Percentiles rank a stretch among this genome's conserved stretches.
These are phyloP conservation scores for Phlyctochytrium bullatum DNA, from an alignment of 192 early-diverging fungal genomes.

Conservation along the genomic window DNA sequence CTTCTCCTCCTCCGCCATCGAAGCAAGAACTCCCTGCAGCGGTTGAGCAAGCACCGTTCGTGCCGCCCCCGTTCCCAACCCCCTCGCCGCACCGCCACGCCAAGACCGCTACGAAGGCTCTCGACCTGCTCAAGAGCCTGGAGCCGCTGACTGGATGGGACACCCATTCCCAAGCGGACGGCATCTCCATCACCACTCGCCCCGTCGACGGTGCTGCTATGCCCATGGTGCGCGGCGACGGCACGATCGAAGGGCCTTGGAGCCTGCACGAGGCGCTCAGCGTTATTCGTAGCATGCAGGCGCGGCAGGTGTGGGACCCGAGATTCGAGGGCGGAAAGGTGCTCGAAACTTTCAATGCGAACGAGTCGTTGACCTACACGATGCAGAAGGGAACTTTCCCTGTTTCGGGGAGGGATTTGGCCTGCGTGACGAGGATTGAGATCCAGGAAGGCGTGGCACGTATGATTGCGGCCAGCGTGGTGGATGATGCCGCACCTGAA, in stretches of 20 bases:
- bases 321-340: slow-evolving; percentile 34
- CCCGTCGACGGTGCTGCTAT: slow-evolving; percentile 22
- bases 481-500: slow-evolving; percentile 22
- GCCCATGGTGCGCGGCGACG: slow-evolving; percentile 41
- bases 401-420: slow-evolving; percentile 33
- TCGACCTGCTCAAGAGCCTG: background rate
- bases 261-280: slow-evolving; percentile 28
- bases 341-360: slow-evolving; percentile 18
- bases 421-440: slow-evolving; percentile 19
- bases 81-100: background rate
- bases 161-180: slow-evolving; percentile 2
- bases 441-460: slow-evolving; percentile 17
- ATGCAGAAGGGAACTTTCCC: slow-evolving; percentile 39
- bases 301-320: slow-evolving; percentile 33
- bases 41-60: background rate
- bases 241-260: slow-evolving; percentile 19
- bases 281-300: slow-evolving; percentile 25
- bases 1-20: no score
- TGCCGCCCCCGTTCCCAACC: background rate
- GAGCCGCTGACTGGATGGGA: background rate
- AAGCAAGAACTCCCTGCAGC: background rate
- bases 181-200: slow-evolving; percentile 27
- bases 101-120: background rate
- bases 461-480: slow-evolving; percentile 28
- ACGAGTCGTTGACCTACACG: slow-evolving; percentile 21